Evolutionary conservation across 2,329 filamentous ascomycete genomes (phyloP), one percentile per base, ranked within the genome.

Genomic region (Aspergillus fumigatus): DNA sequence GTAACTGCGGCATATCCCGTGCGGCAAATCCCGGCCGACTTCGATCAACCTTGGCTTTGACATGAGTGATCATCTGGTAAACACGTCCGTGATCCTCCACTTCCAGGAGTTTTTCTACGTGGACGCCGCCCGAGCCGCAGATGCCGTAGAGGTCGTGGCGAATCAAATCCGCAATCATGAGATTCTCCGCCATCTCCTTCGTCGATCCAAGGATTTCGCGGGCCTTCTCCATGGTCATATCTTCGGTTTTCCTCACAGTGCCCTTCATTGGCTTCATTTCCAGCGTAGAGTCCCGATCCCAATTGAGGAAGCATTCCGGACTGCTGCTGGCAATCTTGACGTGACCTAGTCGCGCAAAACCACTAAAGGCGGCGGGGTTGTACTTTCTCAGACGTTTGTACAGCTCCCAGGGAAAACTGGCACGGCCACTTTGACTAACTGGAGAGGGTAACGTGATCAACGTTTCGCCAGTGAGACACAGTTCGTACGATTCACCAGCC

Each of bases 81-180:
- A 97, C 90, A 23, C 87, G 92, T 49, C 89, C 88, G 70, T 96
- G 95, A 69, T 96, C 92, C 73, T 97, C 92, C 0, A 97, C 88
- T 57, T 86, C 83, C 77, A 97, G 88, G 25, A 97, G 78, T 54
- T 91, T 87, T 14, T 87, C 84, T 1, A 96, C 91, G 5, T 77
- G 72, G 1, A 97, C 91, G 57, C 84, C 83, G 0, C 86, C 87
- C 1, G 88, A 82, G 4, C 89, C 90, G 59, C 88, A 90, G 8
- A 96, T 86, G n/a, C 87, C 85, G 72, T 95, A 89, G 11, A 97
- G 79, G 72, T 97, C 93, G 69, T 97, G 93, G 0, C 93, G 84
- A n/a, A 97, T 94, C 1, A 97, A 80, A 72, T 97, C 93, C 2
- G 96, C 92, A 66, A 97, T 97, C 94, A 97, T 97, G 25, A 97